A percentile compares a stretch with the other conserved stretches of the same genome.
Evolutionary conservation across 345 rosid species (phyloP).

Genomic region (Garcia nutans): DNA sequence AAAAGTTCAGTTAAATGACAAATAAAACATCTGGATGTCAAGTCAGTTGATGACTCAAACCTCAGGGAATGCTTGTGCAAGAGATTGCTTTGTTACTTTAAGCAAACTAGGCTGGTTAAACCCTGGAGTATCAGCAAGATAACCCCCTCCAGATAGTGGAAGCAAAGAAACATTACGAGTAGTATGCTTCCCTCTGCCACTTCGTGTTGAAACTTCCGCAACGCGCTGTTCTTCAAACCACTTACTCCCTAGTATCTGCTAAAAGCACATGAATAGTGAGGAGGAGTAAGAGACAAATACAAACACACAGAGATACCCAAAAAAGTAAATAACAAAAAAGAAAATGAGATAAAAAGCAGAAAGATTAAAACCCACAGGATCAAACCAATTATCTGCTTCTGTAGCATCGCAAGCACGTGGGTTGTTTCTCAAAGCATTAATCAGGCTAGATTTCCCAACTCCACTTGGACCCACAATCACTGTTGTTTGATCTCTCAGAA

Average conservation of each 20-base stretch:
- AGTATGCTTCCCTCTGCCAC: constrained; percentile 92
- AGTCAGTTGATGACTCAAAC: constrained; percentile 36
- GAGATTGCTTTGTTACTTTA: constrained; percentile 90
- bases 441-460: constrained; percentile 92
- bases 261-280: background rate
- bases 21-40: constrained; percentile 1
- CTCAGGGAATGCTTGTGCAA: constrained; percentile 83
- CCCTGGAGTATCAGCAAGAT: constrained; percentile 94
- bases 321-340: background rate
- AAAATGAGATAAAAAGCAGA: background rate
- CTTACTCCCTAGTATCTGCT: constrained; percentile 67
- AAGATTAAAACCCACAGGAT: constrained; percentile 52
- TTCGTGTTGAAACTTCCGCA: constrained; percentile 77
- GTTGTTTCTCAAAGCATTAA: constrained; percentile 67
- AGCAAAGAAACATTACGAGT: constrained; percentile 82
- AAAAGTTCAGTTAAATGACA: background rate
- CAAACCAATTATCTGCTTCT: constrained; percentile 62
- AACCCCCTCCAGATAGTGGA: constrained; percentile 75
- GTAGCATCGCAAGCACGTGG: constrained; percentile 29
- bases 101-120: constrained; percentile 86
- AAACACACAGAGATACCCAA: background rate
- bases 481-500: constrained; percentile 70
- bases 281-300: background rate
- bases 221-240: constrained; percentile 81
- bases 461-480: constrained; percentile 99